These are phyloP conservation scores for Termitomyces heimii DNA, from an alignment of 768 basidiomycete genomes.

Conservation along the genomic window DNA sequence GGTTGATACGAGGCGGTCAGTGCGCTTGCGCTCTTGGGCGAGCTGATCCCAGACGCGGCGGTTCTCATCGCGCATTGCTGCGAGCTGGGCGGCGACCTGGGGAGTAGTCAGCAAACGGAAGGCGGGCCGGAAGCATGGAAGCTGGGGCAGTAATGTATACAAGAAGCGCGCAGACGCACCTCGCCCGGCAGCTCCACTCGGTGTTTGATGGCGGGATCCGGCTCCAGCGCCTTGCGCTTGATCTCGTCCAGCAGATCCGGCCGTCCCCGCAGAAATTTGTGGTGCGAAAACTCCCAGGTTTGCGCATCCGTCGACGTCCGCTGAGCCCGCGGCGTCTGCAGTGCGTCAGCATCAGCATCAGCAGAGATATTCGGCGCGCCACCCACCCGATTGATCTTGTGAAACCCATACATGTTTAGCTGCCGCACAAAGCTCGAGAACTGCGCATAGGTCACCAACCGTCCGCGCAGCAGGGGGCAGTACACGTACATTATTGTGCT, in stretches of 20 bases:
- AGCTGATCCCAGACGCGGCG: constrained; percentile 54
- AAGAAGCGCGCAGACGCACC: constrained; percentile 31
- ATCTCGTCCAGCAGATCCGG: constrained; percentile 82
- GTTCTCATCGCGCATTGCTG: constrained; percentile 70
- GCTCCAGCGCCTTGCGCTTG: constrained; percentile 80
- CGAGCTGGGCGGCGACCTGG: constrained; percentile 57
- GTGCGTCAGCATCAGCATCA: neutral
- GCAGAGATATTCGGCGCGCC: neutral
- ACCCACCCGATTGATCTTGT: constrained; percentile 84
- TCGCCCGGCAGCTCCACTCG: constrained; percentile 80
- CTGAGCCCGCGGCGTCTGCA: constrained; percentile 75
- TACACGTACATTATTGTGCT: constrained; percentile 77
- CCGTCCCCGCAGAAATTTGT: constrained; percentile 76
- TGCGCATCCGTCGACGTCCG: constrained; percentile 76
- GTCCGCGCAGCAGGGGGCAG: too few species aligned
- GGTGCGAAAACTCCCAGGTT: constrained; percentile 87
- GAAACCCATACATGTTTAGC: constrained; percentile 95
- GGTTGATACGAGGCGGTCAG: constrained; percentile 53
- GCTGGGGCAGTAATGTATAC: neutral
- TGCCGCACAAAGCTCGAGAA: constrained; percentile 94
- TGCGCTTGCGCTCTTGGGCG: constrained; percentile 48
- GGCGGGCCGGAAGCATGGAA: constrained; percentile 1
- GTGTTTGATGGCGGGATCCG: constrained; percentile 64
- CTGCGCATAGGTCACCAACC: too few species aligned
- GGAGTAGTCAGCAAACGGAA: neutral